A percentile compares a stretch with the other conserved stretches of the same genome.
Evolutionary conservation across 495 filamentous ascomycete genomes (phyloP).

Genomic region (Hyaloscypha variabilis): DNA sequence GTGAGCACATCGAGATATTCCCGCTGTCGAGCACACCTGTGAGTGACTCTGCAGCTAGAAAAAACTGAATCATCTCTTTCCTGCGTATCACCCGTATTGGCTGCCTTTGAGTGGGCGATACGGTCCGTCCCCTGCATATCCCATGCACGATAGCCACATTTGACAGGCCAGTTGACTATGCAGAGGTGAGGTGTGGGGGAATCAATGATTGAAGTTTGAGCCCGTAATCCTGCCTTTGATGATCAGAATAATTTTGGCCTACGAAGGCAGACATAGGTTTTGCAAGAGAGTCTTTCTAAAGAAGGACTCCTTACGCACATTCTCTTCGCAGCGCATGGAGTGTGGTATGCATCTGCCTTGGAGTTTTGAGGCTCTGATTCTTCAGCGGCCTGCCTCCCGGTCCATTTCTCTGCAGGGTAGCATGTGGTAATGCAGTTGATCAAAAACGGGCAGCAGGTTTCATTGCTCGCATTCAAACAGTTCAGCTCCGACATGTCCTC

Average conservation of each 20-base stretch:
- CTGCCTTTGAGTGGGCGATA: not conserved
- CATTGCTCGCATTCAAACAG: not conserved
- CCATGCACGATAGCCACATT: slow-evolving; percentile 2
- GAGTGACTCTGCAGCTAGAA: no score
- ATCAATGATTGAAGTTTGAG: not conserved
- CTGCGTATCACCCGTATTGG: no score
- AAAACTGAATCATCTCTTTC: no score
- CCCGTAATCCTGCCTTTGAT: not conserved
- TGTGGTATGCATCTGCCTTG: slow-evolving; percentile 2
- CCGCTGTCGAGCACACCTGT: no score
- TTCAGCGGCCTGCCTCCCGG: slow-evolving; percentile 3
- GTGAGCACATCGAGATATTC: no score
- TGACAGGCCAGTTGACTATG: slow-evolving; percentile 4
- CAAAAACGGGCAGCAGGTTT: not conserved
- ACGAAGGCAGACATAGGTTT: no score
- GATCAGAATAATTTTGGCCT: not conserved
- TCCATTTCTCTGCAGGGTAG: not conserved
- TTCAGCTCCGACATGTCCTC: slow-evolving; percentile 2
- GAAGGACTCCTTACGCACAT: not conserved
- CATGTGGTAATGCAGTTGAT: not conserved
- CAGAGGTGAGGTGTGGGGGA: not conserved
- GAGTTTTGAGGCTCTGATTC: not conserved
- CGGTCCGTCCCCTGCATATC: slow-evolving; percentile 5
- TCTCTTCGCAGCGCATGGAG: not conserved
- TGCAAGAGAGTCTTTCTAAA: not conserved